Evolutionary conservation across 345 rosid genomes (phyloP), one percentile per base, ranked within the genome.

Genomic region (Salix caprea): DNA sequence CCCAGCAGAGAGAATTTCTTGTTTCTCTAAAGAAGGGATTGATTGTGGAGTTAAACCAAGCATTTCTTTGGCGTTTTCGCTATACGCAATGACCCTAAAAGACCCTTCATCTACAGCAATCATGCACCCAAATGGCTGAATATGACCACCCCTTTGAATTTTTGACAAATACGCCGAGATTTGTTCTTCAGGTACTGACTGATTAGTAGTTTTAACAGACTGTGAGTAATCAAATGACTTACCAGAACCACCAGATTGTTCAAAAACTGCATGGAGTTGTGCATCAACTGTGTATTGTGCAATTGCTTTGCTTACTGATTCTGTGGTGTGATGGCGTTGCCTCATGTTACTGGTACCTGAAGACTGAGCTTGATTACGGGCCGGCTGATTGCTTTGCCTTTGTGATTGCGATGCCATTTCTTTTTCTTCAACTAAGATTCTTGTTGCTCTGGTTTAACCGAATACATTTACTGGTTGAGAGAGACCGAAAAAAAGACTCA

Each of bases 271-370:
- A 71, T 95, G 98, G 39, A 95, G 96, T 6, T 90, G 91, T 4
- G 99, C 99, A 70, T 95, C 99, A 18, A 88, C 92, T 0, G 97
- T 95, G 91, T 87, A 95, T 87, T 95, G 98, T 28, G 91, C 98
- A 77, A 95, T 89, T 68, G 99, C 96, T 88, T 91, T 95, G 87
- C 90, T 94, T 26, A 83, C 74, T 23, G 93, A 89, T 19, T 89
- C 91, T 4, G 88, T 79, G 52, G 79, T 61, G 61, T 69, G 83
- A 15, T 72, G 69, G 18, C 26, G 67, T 82, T 85, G 87, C 88
- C 90, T 81, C 65, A 79, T 50, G 54, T 85, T 83, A 80, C 84
- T 84, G 9, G 84, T 87, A 6, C 85, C 84, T 0, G 91, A 91
- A 8, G 92, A 89, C 73, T 85, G 48, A 24, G 64, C 64, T 10